Conservation (phyloP, 2,329 filamentous ascomycete genomes). For the Xylaria sp. region DNA sequence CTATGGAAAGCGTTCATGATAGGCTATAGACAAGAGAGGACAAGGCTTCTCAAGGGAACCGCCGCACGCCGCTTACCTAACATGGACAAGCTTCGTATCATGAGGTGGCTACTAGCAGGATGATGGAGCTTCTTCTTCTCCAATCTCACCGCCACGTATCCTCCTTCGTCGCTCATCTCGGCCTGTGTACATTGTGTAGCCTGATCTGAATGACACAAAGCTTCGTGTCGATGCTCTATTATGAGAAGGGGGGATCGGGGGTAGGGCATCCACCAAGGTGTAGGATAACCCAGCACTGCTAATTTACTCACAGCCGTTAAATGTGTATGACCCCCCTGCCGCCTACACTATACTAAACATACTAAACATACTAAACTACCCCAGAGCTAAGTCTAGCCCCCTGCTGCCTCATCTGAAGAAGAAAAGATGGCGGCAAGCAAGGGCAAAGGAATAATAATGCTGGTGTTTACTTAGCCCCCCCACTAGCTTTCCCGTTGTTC, state of each 20-base stretch:
- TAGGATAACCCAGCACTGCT: no score
- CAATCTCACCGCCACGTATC: slow-evolving; percentile 9
- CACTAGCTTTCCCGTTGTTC: slow-evolving; percentile 4
- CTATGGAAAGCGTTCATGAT: background rate
- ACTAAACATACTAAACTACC: background rate
- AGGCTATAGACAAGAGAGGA: background rate
- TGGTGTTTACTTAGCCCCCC: background rate
- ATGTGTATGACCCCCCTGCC: no score
- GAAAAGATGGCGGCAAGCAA: background rate
- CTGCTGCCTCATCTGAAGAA: background rate
- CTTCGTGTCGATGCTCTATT: background rate
- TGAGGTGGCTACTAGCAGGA: background rate
- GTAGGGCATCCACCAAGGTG: background rate
- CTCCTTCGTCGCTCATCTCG: background rate
- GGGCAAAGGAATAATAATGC: background rate
- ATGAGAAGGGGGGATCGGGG: background rate
- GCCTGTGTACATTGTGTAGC: background rate
- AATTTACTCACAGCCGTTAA: background rate
- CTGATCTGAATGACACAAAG: background rate
- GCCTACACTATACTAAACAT: background rate
- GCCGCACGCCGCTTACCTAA: background rate
- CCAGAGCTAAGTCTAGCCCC: background rate
- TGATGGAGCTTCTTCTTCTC: background rate
- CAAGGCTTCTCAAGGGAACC: background rate
- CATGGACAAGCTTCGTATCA: background rate